These are phyloP conservation scores for Pleoardoris graminearum DNA, from an alignment of 2,329 filamentous ascomycete genomes.

Conservation along the genomic window DNA sequence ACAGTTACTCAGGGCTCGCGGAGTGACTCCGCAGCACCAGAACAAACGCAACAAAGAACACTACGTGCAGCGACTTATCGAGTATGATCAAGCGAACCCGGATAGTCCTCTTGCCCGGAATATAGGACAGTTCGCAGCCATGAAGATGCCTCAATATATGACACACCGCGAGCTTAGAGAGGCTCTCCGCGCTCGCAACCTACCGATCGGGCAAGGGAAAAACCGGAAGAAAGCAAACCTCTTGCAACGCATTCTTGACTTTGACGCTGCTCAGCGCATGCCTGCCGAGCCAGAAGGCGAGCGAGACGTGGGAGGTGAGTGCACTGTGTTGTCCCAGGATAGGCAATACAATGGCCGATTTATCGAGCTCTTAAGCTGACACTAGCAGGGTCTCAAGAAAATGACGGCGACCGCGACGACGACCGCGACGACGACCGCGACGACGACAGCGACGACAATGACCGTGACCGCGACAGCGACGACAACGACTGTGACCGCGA, in stretches of 20 bases:
- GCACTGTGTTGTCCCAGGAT: no score
- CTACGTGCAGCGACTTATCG: background rate
- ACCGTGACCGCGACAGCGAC: no score
- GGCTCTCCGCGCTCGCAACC: background rate
- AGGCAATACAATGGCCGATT: no score
- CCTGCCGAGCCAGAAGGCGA: background rate
- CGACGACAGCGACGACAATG: background rate
- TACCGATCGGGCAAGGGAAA: background rate
- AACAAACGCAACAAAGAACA: background rate
- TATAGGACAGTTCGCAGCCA: background rate
- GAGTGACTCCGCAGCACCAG: background rate
- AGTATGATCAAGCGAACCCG: background rate
- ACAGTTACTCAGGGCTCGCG: background rate
- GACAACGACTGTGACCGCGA: no score
- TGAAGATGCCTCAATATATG: background rate
- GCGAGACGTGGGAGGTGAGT: no score
- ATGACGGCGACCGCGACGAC: no score
- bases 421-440: background rate
- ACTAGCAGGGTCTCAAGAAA: no score
- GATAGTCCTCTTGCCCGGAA: background rate
- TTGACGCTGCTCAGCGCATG: background rate
- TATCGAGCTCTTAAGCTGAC: no score
- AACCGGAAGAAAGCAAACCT: background rate
- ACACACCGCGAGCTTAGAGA: background rate
- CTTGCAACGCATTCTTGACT: background rate